phyloP scores from a whole-genome alignment of 148 eudicot genomes.

The Fagopyrum homotropicum region DNA sequence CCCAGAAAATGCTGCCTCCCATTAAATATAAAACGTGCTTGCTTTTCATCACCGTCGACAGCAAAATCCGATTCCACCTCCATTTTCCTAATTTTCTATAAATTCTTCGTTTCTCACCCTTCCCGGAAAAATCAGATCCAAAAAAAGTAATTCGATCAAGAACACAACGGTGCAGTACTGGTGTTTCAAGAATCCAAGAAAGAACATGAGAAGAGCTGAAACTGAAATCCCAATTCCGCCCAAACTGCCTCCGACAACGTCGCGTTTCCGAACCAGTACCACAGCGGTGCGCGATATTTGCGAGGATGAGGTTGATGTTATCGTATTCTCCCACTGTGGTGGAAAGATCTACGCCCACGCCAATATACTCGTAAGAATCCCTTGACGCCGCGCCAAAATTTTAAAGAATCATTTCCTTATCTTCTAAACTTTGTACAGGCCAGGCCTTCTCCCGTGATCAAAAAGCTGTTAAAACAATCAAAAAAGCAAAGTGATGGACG shows the following conservation, averaged over 20 bases:
- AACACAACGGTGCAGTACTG: too few species aligned
- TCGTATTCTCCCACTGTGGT: slow-evolving; percentile 43
- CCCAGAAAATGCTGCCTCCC: too few species aligned
- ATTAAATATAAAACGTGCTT: too few species aligned
- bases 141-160: too few species aligned
- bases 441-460: slow-evolving; percentile 74
- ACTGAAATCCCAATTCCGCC: background rate
- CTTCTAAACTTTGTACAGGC: slow-evolving; percentile 35
- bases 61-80: too few species aligned
- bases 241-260: background rate
- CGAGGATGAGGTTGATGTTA: slow-evolving; percentile 81
- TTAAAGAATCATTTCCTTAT: too few species aligned
- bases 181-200: background rate
- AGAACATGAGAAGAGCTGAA: background rate
- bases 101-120: background rate
- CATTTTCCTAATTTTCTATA: background rate
- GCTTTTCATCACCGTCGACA: too few species aligned
- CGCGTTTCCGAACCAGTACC: background rate
- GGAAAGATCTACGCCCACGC: slow-evolving; percentile 74
- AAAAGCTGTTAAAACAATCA: slow-evolving; percentile 46
- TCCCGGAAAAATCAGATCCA: background rate
- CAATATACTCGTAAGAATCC: slow-evolving; percentile 53
- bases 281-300: slow-evolving; percentile 36
- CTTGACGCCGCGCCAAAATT: background rate
- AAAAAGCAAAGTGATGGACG: slow-evolving; percentile 41